Conservation (phyloP, 1,284 basidiomycete species). For the Hypsizygus ulmarius region DNA sequence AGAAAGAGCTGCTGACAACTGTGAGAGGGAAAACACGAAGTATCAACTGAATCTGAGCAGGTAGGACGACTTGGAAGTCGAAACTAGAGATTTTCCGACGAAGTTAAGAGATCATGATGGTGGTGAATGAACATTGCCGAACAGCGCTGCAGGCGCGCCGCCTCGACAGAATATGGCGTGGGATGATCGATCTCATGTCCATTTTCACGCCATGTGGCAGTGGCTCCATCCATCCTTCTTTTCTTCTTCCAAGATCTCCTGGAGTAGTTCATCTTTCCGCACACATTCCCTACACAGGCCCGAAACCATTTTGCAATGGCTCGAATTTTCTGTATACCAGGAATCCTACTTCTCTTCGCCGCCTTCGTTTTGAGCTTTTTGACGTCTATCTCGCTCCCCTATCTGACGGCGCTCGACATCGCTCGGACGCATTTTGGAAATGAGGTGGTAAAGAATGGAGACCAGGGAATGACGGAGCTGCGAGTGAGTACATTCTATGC, state of each 20-base stretch:
- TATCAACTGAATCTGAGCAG: too few species aligned
- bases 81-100: too few species aligned
- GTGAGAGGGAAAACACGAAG: too few species aligned
- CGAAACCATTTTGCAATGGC: slow-evolving; percentile 34
- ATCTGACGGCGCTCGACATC: slow-evolving; percentile 61
- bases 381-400: slow-evolving; percentile 68
- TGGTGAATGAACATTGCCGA: too few species aligned
- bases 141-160: too few species aligned
- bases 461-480: slow-evolving; percentile 40
- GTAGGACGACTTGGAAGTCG: too few species aligned
- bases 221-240: neutral
- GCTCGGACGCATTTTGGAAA: slow-evolving; percentile 50
- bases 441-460: slow-evolving; percentile 26
- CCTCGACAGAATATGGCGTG: neutral
- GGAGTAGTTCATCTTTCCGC: neutral
- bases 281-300: slow-evolving; percentile 3
- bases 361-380: slow-evolving; percentile 68
- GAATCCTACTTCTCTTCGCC: slow-evolving; percentile 55
- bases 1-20: too few species aligned
- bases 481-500: slow-evolving; percentile 46
- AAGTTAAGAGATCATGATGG: too few species aligned
- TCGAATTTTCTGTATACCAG: slow-evolving; percentile 63
- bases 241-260: neutral
- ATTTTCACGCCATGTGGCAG: neutral
- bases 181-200: too few species aligned